Percentiles rank a stretch among this genome's conserved stretches.
Evolutionary conservation across 2,329 filamentous ascomycete species (phyloP).

Genomic region (Neocucurbitaria cava): DNA sequence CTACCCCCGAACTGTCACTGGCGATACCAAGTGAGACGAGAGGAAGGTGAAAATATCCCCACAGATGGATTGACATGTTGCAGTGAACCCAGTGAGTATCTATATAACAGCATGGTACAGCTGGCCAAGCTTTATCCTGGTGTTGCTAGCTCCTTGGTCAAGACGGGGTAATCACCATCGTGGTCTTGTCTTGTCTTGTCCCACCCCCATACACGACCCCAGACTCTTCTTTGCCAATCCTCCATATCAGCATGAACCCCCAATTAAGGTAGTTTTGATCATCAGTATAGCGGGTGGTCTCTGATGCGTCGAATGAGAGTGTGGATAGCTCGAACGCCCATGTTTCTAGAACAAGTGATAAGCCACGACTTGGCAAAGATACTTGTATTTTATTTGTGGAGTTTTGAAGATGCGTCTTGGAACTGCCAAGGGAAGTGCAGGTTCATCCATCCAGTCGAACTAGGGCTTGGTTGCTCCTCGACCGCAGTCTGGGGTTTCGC

Average conservation of each 20-base stretch:
- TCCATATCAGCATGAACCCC: slow-evolving; percentile 12
- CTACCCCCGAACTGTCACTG: slow-evolving; percentile 10
- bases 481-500: slow-evolving; percentile 6
- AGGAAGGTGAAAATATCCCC: slow-evolving; percentile 21
- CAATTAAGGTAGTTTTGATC: slow-evolving; percentile 10
- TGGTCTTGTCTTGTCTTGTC: slow-evolving; percentile 16
- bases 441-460: slow-evolving; percentile 24
- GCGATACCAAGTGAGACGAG: slow-evolving; percentile 17
- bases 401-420: slow-evolving; percentile 23
- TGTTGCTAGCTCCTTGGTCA: slow-evolving; percentile 17
- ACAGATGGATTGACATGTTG: slow-evolving; percentile 25
- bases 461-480: slow-evolving; percentile 4
- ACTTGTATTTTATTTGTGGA: slow-evolving; percentile 21
- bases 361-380: slow-evolving; percentile 14
- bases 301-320: slow-evolving; percentile 15
- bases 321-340: not conserved
- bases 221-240: slow-evolving; percentile 8
- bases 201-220: slow-evolving; percentile 21
- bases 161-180: slow-evolving; percentile 32
- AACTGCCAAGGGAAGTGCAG: slow-evolving; percentile 22
- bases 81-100: slow-evolving; percentile 18
- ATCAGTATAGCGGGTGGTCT: slow-evolving; percentile 3
- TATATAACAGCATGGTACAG: slow-evolving; percentile 33
- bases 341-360: slow-evolving; percentile 6
- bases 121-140: slow-evolving; percentile 28